Base-by-base conservation (phyloP, 2,329 filamentous ascomycete genomes). In the Alternaria panax region DNA sequence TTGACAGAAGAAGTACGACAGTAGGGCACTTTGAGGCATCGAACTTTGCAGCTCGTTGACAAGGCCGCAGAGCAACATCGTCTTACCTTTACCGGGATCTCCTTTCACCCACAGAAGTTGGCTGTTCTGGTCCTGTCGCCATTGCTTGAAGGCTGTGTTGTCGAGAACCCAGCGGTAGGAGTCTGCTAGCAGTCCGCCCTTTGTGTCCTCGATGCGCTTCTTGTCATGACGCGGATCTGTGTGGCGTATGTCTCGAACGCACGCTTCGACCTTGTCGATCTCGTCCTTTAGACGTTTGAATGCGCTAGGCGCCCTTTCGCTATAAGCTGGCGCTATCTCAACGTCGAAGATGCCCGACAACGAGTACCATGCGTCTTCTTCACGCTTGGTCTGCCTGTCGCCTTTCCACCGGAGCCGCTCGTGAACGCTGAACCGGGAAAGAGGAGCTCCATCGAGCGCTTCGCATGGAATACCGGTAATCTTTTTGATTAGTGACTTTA, bases 1-100 rank as follows among this genome's bases (percentile, higher is more conserved):
- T 62, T 85, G 77, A 63, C 79, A 85, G 22, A 82, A 41, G 54
- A 65, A 65, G 55, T 57, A 65, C 1, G 55, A 52, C 6, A 65
- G 18, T 8, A 30, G 28, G 8, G 25, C 25, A 27, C 8, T 27
- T 7, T 11, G 6, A 8, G 28, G 6, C 28, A 11, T 30, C 14
- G 41, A 53, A 14, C 24, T 50, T 46, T 71, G 63, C 43, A 78
- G 65, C 41, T 64, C 63, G 47, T 78, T 61, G 51, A 77, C 70
- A 7, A 55, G 36, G 30, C 47, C 50, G 20, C 50, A 57, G 3
- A 77, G 62, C 14, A 79, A 60, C 77, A 80, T 80, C 7, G 77
- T 80, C 63, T 80, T 80, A 12, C 78, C 43, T 71, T 72, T 40
- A 79, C 75, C 78, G 25, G 51, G 42, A 47, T 54, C 51, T 1